Evolutionary conservation across 495 filamentous ascomycete species (phyloP), one percentile per base, ranked within the genome.

Genomic region (Aspergillus indologenus): DNA sequence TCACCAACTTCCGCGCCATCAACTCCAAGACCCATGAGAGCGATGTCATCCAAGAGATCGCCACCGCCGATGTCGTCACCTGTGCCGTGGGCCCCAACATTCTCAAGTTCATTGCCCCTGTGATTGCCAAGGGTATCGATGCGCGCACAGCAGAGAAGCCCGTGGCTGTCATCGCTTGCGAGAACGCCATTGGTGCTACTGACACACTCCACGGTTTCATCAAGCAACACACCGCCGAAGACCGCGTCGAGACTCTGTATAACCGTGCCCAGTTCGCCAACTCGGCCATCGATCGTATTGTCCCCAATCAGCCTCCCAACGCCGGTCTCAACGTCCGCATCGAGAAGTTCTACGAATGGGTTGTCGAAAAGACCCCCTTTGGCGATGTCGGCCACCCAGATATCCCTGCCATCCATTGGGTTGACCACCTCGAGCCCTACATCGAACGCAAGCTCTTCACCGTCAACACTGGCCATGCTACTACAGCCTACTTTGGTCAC

Each of bases 401-500:
- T 40, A 90, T 98, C 71, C 73, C 92, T 54, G 94, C 92, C 51
- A 87, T 98, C 70, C 86, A 93, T 71, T 95, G 89, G 85, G 95
- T 97, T 47, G 86, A 90, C 62, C 84, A 97, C 79, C 83, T 98
- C 22, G 81, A 85, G 68, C 94, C 94, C 53, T 98, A 91, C 81
- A 97, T 98, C 68, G 92, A 98, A 84, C 92, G 94, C 75, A 98
- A 98, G 80, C 86, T 98, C 60, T 98, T 90, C 82, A 98, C 94
- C 18, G 94, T 98, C 81, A 98, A 98, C 84, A 98, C 94, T 22
- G 87, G 91, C 48, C 94, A 98, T 70, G 94, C 95, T 49, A 92
- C 92, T n/a, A 91, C 93, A 22, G 94, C 94, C 53, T 98, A 98
- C 83, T 92, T 91, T 73, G 94, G 94, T 45, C 85, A 94, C 79